These are phyloP conservation scores for Epichloe sp. DNA, from an alignment of 2,329 filamentous ascomycete species.

Conservation along the genomic window DNA sequence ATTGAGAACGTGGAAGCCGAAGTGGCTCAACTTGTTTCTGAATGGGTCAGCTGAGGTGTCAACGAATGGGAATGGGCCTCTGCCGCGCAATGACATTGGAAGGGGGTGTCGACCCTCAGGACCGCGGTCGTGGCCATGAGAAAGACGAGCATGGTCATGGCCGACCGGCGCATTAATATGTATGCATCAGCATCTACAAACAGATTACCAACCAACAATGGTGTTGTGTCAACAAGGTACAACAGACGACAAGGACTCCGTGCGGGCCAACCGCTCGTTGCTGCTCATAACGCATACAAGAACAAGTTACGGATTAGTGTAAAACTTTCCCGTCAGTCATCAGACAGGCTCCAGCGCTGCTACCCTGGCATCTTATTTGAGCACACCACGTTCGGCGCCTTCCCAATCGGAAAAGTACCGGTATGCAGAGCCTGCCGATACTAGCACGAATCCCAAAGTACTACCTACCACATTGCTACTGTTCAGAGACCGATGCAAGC, in stretches of 20 bases:
- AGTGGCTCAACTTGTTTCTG: not conserved
- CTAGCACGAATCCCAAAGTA: not conserved
- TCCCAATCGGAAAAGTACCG: conserved; percentile 5
- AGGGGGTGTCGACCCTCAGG: not conserved
- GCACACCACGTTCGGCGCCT: conserved; percentile 4
- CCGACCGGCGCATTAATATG: not conserved
- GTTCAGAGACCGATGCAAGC: no score
- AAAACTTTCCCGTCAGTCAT: no score
- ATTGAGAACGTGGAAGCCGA: not conserved
- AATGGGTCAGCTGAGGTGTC: not conserved
- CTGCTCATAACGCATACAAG: no score
- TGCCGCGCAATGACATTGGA: not conserved
- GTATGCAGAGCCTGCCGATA: not conserved
- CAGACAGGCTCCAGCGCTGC: no score
- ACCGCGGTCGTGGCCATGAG: not conserved
- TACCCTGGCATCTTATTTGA: no score
- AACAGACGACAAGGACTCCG: no score
- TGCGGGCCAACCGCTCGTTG: no score
- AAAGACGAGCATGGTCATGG: not conserved
- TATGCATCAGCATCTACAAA: not conserved
- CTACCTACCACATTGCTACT: no score
- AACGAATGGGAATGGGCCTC: not conserved
- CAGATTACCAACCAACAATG: not conserved
- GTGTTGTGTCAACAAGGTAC: not conserved
- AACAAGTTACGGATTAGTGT: no score